Conservation (phyloP, 768 basidiomycete genomes). For the Lactifluus volemus region DNA sequence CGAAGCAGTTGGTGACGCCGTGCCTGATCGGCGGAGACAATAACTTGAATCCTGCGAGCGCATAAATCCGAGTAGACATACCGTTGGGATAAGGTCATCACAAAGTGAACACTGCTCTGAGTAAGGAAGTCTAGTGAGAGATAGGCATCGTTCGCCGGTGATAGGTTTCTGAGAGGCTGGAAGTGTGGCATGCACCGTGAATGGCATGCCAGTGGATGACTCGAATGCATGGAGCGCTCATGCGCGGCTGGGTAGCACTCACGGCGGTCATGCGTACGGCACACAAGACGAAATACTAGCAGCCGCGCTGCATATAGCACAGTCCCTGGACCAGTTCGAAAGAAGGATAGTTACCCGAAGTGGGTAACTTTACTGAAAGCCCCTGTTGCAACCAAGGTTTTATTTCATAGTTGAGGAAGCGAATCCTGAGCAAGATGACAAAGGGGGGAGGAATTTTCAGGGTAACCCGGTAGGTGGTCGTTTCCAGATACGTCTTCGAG, state of each 20-base stretch:
- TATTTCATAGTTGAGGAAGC: background rate
- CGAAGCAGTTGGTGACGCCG: background rate
- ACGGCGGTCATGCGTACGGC: background rate
- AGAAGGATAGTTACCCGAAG: background rate
- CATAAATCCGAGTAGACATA: background rate
- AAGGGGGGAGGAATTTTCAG: background rate
- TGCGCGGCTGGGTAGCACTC: background rate
- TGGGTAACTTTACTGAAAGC: background rate
- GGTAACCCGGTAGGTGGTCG: background rate
- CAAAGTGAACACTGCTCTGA: background rate
- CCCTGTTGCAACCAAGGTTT: background rate
- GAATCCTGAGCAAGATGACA: background rate
- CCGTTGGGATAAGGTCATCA: background rate
- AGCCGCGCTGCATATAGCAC: background rate
- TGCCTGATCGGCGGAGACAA: background rate
- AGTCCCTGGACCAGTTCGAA: background rate
- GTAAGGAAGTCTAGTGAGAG: background rate
- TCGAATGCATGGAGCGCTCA: background rate
- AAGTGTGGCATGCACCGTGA: background rate
- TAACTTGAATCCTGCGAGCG: background rate
- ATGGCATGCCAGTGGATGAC: background rate
- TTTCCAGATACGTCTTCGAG: background rate
- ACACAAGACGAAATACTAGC: too few relatives aligned
- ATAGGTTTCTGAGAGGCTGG: background rate
- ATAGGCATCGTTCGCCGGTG: background rate